Evolutionary conservation across 2,329 filamentous ascomycete species (phyloP), one percentile per base, ranked within the genome.

Genomic region (Pseudogymnoascus pannorum): DNA sequence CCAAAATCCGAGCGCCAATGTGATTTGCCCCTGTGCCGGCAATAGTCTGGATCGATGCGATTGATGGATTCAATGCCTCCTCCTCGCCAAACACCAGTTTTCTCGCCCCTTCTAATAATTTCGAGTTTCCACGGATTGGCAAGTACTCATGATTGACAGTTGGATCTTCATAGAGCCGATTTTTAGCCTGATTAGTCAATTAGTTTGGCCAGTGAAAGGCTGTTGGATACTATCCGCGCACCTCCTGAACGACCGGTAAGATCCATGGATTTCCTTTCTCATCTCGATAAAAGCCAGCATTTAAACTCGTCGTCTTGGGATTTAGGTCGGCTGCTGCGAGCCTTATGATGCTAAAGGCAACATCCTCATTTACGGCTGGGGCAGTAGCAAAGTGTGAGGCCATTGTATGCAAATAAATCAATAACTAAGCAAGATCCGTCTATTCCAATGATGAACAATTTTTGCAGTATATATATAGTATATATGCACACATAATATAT

Each of bases 1-100:
- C 73, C 1, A 77, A 67, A 38, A 38, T 8, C n/a, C 36, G 36
- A 38, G 36, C 36, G 36, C n/a, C 36, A 38, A 38, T 38, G 1
- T 74, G 66, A 4, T 75, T 68, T 4, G 76, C 74, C 11, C 76
- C 76, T 1, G 76, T 77, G 1, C 76, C 76, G 0, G 76, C 77
- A 5, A 78, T 64, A 0, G 74, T 70, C 29, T 78, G 76, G 18
- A 71, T 73, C 0, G 72, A 70, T 0, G 73, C 72, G n/a, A 75
- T 66, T 72, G 72, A 12, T 0, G 1, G 7, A 22, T 63, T 63
- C 2, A 69, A 64, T 0, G 69, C 68, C 1, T 65, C 66, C 0
- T 68, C 71, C 4, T 65, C 66, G 4, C 71, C 64, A 7, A 75
- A 72, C 11, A 73, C 62, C 1, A 77, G 61, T 36, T 72, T 71